These are phyloP conservation scores for Ascochyta clinopodiicola DNA, from an alignment of 2,329 filamentous ascomycete genomes.

Conservation along the genomic window DNA sequence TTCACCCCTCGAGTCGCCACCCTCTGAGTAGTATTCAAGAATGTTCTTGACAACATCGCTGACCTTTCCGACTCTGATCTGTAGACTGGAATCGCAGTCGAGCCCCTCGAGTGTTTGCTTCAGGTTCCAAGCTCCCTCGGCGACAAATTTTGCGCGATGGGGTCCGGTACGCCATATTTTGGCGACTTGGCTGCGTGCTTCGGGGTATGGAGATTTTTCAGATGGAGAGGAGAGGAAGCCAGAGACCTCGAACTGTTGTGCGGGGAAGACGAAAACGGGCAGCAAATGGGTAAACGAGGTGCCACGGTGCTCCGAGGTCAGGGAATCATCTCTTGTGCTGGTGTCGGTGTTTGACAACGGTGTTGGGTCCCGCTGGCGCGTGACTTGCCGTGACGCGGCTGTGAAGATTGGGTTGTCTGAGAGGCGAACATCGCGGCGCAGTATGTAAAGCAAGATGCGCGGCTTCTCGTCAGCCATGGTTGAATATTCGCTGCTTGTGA, in stretches of 20 bases:
- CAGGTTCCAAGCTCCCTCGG: conserved; percentile 75
- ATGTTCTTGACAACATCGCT: conserved; percentile 66
- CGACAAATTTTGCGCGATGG: conserved; percentile 74
- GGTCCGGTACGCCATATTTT: conserved; percentile 77
- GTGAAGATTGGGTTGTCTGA: conserved; percentile 78
- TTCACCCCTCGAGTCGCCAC: conserved; percentile 41
- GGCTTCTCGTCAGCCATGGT: conserved; percentile 32
- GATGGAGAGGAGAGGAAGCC: conserved; percentile 67
- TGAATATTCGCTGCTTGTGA: conserved; percentile 19
- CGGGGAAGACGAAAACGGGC: conserved; percentile 70
- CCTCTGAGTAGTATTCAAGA: conserved; percentile 53
- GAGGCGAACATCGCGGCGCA: conserved; percentile 75
- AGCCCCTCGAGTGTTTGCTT: conserved; percentile 67
- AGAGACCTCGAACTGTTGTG: conserved; percentile 75
- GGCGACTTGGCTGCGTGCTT: conserved; percentile 69
- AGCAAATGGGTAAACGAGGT: conserved; percentile 63
- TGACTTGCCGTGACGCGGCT: conserved; percentile 50
- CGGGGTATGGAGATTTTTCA: conserved; percentile 65
- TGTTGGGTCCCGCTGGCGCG: conserved; percentile 15
- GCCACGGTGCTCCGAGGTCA: conserved; percentile 30
- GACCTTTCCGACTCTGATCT: conserved; percentile 68
- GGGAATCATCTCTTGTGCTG: conserved; percentile 49
- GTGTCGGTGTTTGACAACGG: conserved; percentile 15
- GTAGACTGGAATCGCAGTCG: conserved; percentile 62
- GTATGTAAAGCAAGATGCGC: conserved; percentile 70